phyloP scores from a whole-genome alignment of 2,329 filamentous ascomycete genomes.

The Diplodia scrobiculata region DNA sequence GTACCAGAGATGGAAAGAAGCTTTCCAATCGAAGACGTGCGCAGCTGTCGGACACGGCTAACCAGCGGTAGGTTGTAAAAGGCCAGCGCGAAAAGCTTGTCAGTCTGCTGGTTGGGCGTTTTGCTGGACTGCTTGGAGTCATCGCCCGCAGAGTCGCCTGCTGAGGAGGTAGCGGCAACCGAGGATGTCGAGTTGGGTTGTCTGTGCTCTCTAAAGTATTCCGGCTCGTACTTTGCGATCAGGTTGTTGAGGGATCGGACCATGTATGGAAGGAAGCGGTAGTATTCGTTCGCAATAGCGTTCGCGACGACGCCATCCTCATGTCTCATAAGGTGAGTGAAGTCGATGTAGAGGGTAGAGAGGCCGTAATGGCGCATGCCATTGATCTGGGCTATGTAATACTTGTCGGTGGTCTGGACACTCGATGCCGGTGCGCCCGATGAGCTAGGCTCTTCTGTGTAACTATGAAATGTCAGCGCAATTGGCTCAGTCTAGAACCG shows the following conservation, averaged over 20 bases:
- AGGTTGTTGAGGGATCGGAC: constrained; percentile 86
- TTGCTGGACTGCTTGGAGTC: constrained; percentile 59
- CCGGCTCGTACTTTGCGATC: constrained; percentile 90
- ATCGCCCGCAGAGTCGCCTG: constrained; percentile 60
- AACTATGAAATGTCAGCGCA: constrained; percentile 47
- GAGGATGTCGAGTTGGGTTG: constrained; percentile 76
- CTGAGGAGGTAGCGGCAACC: constrained; percentile 66
- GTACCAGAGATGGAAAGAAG: constrained; percentile 95
- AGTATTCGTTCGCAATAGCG: constrained; percentile 87
- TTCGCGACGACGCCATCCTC: constrained; percentile 80
- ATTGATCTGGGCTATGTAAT: constrained; percentile 82
- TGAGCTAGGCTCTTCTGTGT: constrained; percentile 67
- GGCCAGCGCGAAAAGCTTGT: constrained; percentile 90
- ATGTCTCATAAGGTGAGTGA: constrained; percentile 75
- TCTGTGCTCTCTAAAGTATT: constrained; percentile 90
- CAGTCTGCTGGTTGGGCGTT: constrained; percentile 90
- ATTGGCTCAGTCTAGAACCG: background rate
- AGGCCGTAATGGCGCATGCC: constrained; percentile 72
- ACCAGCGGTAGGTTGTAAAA: constrained; percentile 92
- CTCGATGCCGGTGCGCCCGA: constrained; percentile 68
- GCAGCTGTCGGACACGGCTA: constrained; percentile 79
- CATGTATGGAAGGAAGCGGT: constrained; percentile 90
- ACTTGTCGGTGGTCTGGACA: constrained; percentile 73
- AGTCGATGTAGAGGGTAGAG: constrained; percentile 87
- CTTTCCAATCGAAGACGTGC: constrained; percentile 87